phyloP scores from a whole-genome alignment of 352 stramenopile species.

The Peronosclerospora sorghi region DNA sequence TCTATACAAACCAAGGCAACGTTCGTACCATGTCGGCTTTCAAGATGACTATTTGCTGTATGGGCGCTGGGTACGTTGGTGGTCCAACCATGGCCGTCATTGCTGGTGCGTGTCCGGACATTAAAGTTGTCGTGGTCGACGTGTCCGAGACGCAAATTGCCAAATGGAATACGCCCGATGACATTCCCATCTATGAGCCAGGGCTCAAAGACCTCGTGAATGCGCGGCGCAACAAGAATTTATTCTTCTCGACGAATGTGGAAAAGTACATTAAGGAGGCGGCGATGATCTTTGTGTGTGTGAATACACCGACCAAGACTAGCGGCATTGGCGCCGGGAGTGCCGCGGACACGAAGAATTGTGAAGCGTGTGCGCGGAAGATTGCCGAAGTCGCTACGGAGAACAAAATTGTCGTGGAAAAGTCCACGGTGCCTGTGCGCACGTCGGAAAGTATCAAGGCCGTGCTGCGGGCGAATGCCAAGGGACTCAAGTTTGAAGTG shows the following conservation, averaged over 20 bases:
- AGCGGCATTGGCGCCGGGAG: slow-evolving; percentile 94
- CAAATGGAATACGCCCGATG: slow-evolving; percentile 92
- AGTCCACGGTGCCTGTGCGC: slow-evolving; percentile 98
- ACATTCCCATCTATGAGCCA: slow-evolving; percentile 99
- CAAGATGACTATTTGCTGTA: slow-evolving; percentile 91
- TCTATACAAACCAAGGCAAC: too few relatives aligned
- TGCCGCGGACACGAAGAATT: slow-evolving; percentile 99
- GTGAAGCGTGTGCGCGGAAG: slow-evolving; percentile 95
- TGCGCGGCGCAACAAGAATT: slow-evolving; percentile 87
- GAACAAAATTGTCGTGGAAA: slow-evolving; percentile 99
- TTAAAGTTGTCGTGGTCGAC: slow-evolving; percentile 97
- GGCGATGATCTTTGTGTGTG: slow-evolving; percentile 99
- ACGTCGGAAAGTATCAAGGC: slow-evolving; percentile 95
- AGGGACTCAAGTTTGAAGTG: slow-evolving; percentile 92
- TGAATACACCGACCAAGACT: slow-evolving; percentile 99
- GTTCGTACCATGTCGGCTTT: slow-evolving; percentile 27
- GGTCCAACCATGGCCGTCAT: slow-evolving; percentile 99
- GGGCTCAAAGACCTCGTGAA: slow-evolving; percentile 95
- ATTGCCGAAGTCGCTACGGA: slow-evolving; percentile 92
- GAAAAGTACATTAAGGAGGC: slow-evolving; percentile 93
- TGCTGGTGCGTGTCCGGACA: slow-evolving; percentile 92
- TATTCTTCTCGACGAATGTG: slow-evolving; percentile 99
- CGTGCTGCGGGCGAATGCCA: slow-evolving; percentile 92
- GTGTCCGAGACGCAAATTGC: slow-evolving; percentile 93
- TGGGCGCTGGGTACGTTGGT: slow-evolving; percentile 98